Evolutionary conservation across 2,329 filamentous ascomycete genomes (phyloP).

Genomic region (Hypoxylon sp.): DNA sequence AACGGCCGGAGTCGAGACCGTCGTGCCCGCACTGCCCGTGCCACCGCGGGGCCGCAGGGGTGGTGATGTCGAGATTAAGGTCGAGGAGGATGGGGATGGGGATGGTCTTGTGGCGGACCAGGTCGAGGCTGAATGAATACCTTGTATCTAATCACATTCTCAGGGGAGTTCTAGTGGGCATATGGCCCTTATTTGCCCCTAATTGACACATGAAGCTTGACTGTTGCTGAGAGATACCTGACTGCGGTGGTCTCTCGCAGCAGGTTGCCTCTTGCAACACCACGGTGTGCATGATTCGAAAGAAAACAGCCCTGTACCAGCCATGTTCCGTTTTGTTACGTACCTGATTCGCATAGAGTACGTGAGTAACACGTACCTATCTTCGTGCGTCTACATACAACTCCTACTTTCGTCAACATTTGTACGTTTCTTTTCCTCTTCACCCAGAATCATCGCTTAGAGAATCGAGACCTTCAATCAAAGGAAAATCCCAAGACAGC

Average conservation of each 20-base stretch:
- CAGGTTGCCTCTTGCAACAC: too few relatives aligned
- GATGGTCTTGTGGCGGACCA: slow-evolving; percentile 13
- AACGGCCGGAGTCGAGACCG: slow-evolving; percentile 80
- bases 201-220: neutral
- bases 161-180: neutral
- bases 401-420: neutral
- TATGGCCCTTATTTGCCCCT: neutral
- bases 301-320: neutral
- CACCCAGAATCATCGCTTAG: neutral
- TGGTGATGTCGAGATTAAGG: slow-evolving; percentile 39
- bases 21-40: slow-evolving; percentile 77
- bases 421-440: neutral
- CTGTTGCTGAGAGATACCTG: neutral
- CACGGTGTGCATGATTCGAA: too few relatives aligned
- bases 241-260: neutral
- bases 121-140: neutral
- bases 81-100: slow-evolving; percentile 33
- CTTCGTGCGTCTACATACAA: neutral
- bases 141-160: too few relatives aligned
- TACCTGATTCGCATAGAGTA: too few relatives aligned
- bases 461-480: neutral
- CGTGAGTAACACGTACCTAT: neutral
- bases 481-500: neutral
- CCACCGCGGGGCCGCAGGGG: slow-evolving; percentile 46
- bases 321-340: neutral